Evolutionary conservation across 257 asterid species (phyloP).

Genomic region (Linderniella brevidens): DNA sequence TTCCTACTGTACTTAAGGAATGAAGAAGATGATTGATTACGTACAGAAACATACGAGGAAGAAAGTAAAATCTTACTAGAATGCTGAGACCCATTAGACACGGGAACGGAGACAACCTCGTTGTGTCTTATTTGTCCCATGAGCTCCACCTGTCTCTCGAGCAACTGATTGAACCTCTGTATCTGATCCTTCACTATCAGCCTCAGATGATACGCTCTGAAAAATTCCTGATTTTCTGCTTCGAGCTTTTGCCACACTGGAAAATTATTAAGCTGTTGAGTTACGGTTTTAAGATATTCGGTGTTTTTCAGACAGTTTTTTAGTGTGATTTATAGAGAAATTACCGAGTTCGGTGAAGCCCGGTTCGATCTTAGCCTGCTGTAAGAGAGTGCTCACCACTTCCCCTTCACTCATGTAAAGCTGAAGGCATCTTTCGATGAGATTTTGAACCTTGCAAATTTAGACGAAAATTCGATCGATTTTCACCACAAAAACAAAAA

Average conservation of each 20-base stretch:
- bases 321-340: background rate
- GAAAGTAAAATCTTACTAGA: slow-evolving; percentile 32
- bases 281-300: slow-evolving; percentile 4
- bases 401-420: slow-evolving; percentile 88
- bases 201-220: slow-evolving; percentile 66
- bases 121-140: slow-evolving; percentile 35
- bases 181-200: slow-evolving; percentile 81
- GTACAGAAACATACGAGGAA: too few relatives aligned
- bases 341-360: slow-evolving; percentile 91
- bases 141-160: slow-evolving; percentile 65
- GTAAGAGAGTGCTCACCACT: slow-evolving; percentile 59
- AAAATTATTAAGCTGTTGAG: slow-evolving; percentile 9
- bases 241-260: slow-evolving; percentile 98
- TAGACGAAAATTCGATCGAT: slow-evolving; percentile 4
- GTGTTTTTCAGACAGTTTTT: too few relatives aligned
- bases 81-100: slow-evolving; percentile 51
- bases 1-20: too few relatives aligned
- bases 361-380: slow-evolving; percentile 87
- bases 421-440: slow-evolving; percentile 94
- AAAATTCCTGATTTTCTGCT: slow-evolving; percentile 71
- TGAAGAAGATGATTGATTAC: too few relatives aligned
- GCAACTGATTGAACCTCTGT: slow-evolving; percentile 52
- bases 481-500: background rate
- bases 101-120: slow-evolving; percentile 20
- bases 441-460: slow-evolving; percentile 63